Percentiles rank a stretch among this genome's conserved stretches.
Evolutionary conservation across 2,329 filamentous ascomycete species (phyloP).

Genomic region (Xylariaceae sp.): DNA sequence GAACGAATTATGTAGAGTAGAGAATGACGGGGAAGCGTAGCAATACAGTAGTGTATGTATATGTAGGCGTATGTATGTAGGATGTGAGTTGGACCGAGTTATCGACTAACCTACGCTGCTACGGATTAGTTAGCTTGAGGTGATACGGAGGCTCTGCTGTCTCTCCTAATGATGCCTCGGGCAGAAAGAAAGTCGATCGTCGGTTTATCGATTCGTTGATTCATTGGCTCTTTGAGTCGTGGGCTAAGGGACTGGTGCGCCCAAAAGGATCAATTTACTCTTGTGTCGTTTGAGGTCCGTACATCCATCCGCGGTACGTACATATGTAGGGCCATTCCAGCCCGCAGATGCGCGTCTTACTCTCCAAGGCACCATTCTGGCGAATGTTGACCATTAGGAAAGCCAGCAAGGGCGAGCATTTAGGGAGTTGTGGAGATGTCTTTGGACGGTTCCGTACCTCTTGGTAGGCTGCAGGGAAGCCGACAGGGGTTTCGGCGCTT

Average conservation of each 20-base stretch:
- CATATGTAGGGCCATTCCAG: conserved; percentile 30
- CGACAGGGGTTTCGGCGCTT: conserved; percentile 60
- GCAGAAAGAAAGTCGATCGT: conserved; percentile 16
- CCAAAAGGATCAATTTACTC: conserved; percentile 21
- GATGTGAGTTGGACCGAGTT: conserved; percentile 7
- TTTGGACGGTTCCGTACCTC: too few relatives aligned
- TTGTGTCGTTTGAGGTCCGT: conserved; percentile 15
- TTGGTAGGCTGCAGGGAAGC: conserved; percentile 48
- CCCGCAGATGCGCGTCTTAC: conserved; percentile 45
- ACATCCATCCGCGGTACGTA: conserved; percentile 23
- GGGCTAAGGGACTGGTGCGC: too few relatives aligned
- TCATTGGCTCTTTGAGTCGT: too few relatives aligned
- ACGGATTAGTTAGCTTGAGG: conserved; percentile 19
- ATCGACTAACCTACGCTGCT: background rate
- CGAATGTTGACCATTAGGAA: conserved; percentile 32
- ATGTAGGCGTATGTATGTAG: too few relatives aligned
- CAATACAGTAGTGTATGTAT: too few relatives aligned
- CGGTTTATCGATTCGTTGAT: conserved; percentile 8
- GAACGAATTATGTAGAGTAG: too few relatives aligned
- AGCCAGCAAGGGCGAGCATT: conserved; percentile 18
- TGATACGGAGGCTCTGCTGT: conserved; percentile 36
- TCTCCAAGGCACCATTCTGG: conserved; percentile 28
- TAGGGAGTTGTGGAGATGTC: conserved; percentile 1
- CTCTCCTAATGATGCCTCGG: conserved; percentile 24
- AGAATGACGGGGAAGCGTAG: too few relatives aligned